phyloP scores from a whole-genome alignment of 2,329 filamentous ascomycete genomes.

The Emmonsiellopsis sp. region DNA sequence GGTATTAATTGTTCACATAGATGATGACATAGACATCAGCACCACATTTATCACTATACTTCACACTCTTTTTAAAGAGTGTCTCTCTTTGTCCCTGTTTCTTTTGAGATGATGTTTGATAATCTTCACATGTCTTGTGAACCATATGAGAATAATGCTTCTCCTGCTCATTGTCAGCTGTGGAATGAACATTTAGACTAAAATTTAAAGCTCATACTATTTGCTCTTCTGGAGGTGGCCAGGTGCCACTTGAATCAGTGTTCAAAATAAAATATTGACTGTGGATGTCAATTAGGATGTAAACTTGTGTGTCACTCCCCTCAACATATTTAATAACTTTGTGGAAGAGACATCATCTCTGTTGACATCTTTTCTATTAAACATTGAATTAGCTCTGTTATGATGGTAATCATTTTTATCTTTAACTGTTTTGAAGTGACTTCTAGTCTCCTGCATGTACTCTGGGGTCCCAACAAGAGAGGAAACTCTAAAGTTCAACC shows the following conservation, averaged over 20 bases:
- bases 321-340: no score
- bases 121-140: constrained; percentile 2
- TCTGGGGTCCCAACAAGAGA: no score
- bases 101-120: constrained; percentile 11
- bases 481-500: no score
- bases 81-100: neutral
- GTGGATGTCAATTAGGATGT: constrained; percentile 1
- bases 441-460: no score
- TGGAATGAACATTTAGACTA: neutral
- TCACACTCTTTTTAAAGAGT: neutral
- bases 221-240: constrained; percentile 2
- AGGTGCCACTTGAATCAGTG: constrained; percentile 1
- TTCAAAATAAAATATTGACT: constrained; percentile 3
- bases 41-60: constrained; percentile 2
- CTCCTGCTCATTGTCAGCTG: constrained; percentile 2
- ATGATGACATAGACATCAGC: no score
- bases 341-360: no score
- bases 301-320: constrained; percentile 1
- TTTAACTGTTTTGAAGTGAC: no score
- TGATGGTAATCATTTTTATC: no score
- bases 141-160: constrained; percentile 4
- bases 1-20: constrained; percentile 1
- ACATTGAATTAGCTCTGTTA: no score
- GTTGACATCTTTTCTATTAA: no score
- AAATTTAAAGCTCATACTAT: constrained; percentile 2